These are phyloP conservation scores for Pyrus hybrid DNA, from an alignment of 331 rosid species.

Conservation along the genomic window DNA sequence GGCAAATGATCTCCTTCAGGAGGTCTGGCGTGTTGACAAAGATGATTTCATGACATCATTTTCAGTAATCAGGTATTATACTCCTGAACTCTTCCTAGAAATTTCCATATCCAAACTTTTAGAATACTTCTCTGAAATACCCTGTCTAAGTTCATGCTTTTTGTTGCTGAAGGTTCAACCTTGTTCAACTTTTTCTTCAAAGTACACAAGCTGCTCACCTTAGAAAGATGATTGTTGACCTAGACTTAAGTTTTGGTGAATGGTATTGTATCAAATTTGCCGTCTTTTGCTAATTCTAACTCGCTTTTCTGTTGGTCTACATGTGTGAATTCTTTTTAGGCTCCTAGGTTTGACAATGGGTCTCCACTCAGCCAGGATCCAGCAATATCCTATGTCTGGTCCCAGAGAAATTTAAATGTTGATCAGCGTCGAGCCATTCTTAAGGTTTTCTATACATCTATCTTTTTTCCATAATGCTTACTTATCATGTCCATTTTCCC, in stretches of 20 bases:
- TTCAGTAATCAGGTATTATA: conserved; percentile 69
- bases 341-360: conserved; percentile 90
- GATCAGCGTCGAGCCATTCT: conserved; percentile 90
- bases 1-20: conserved; percentile 46
- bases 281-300: background rate
- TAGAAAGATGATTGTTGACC: conserved; percentile 81
- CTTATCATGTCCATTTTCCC: background rate
- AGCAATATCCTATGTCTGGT: conserved; percentile 77
- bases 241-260: conserved; percentile 44
- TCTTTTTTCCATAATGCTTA: background rate
- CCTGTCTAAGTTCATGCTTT: conserved; percentile 23
- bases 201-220: conserved; percentile 55
- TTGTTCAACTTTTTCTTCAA: conserved; percentile 67
- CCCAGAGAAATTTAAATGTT: conserved; percentile 64
- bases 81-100: background rate
- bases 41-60: conserved; percentile 68
- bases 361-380: conserved; percentile 85
- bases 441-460: conserved; percentile 43
- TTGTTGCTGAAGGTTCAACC: conserved; percentile 63
- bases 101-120: background rate
- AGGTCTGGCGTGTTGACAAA: conserved; percentile 84
- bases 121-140: background rate
- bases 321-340: conserved; percentile 32
- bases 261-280: background rate
- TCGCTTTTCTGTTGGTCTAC: conserved; percentile 10